These are phyloP conservation scores for Globisporangium sylvaticum DNA, from an alignment of 352 stramenopile genomes.

Conservation along the genomic window DNA sequence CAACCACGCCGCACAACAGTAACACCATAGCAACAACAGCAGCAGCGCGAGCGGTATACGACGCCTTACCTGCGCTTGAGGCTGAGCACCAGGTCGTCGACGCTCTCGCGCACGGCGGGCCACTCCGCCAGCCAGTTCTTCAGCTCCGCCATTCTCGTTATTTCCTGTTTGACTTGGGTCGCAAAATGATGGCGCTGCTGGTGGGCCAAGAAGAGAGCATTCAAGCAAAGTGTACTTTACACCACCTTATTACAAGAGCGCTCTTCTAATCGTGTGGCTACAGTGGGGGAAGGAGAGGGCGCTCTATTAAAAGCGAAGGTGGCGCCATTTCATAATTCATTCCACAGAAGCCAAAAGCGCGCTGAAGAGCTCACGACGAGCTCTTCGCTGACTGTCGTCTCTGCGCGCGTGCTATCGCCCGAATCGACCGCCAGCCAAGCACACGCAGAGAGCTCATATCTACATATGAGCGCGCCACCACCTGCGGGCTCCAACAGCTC, in stretches of 20 bases:
- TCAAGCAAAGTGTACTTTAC: neutral
- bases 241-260: neutral
- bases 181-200: neutral
- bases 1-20: neutral
- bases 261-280: neutral
- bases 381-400: neutral
- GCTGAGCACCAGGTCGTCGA: slow-evolving; percentile 73
- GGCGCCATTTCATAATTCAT: neutral
- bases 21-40: neutral
- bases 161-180: neutral
- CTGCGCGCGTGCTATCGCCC: neutral
- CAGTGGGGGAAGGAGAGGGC: neutral
- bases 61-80: slow-evolving; percentile 66
- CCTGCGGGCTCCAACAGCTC: neutral
- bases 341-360: neutral
- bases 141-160: slow-evolving; percentile 27
- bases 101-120: slow-evolving; percentile 59
- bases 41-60: neutral
- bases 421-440: neutral
- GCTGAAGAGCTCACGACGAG: neutral
- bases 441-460: neutral
- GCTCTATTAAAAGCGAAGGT: neutral
- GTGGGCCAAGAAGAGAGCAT: neutral
- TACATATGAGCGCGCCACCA: neutral
- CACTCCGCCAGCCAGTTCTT: slow-evolving; percentile 75